Evolutionary conservation across 345 rosid species (phyloP).

Genomic region (Anacardium occidentale): DNA sequence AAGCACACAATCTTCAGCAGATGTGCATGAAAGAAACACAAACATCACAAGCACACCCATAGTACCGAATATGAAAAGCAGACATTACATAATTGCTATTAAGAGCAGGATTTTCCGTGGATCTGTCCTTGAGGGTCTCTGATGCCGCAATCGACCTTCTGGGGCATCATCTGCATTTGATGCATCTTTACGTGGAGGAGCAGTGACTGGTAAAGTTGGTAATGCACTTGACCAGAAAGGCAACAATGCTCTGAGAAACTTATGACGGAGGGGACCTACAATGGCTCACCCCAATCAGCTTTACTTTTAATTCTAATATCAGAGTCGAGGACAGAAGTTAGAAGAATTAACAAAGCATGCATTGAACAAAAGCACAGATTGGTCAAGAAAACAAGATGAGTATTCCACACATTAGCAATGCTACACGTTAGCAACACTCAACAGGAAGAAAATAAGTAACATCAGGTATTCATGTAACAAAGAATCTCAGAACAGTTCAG

Average conservation of each 20-base stretch:
- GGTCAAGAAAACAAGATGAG: background rate
- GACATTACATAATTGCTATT: conserved; percentile 84
- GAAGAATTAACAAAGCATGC: background rate
- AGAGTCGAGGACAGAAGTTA: background rate
- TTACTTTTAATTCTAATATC: conserved; percentile 4
- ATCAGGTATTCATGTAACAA: background rate
- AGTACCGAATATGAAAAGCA: background rate
- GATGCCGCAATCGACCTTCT: conserved; percentile 69
- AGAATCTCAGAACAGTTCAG: background rate
- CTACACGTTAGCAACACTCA: background rate
- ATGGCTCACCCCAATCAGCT: conserved; percentile 8
- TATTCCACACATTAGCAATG: background rate
- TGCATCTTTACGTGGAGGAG: conserved; percentile 80
- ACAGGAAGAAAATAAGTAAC: background rate
- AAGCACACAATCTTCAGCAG: background rate
- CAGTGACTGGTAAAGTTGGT: conserved; percentile 95
- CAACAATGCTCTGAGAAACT: conserved; percentile 86
- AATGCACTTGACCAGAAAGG: conserved; percentile 99
- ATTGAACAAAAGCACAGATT: conserved; percentile 5
- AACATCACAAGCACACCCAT: background rate
- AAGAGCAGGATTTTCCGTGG: conserved; percentile 81
- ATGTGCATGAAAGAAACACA: background rate
- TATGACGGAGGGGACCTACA: conserved; percentile 82
- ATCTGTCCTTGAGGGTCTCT: conserved; percentile 76
- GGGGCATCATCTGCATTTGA: conserved; percentile 57